Percentiles rank a stretch among this genome's conserved stretches.
phyloP scores from a whole-genome alignment of 2,329 filamentous ascomycete genomes.

The Stemphylium beticola region DNA sequence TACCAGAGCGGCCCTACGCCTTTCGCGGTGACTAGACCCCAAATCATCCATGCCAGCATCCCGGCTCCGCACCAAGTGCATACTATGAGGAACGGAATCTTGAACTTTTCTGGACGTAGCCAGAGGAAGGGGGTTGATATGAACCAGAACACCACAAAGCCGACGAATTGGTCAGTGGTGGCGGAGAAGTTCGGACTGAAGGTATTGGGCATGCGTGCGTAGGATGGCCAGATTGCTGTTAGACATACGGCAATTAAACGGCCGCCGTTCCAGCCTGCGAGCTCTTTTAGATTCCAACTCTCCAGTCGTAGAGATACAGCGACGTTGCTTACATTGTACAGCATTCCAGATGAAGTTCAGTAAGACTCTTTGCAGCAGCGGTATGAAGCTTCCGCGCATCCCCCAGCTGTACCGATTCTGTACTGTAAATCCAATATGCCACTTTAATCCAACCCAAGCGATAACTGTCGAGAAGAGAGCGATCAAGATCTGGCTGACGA shows the following conservation, averaged over 20 bases:
- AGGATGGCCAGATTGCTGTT: conserved; percentile 47
- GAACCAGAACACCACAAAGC: conserved; percentile 46
- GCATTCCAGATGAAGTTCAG: conserved; percentile 61
- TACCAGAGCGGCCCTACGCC: conserved; percentile 55
- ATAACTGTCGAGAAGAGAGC: conserved; percentile 54
- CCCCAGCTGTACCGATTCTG: conserved; percentile 60
- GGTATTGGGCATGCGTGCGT: conserved; percentile 43
- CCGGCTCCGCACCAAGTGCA: conserved; percentile 53
- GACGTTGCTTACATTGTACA: conserved; percentile 51
- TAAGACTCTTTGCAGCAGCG: conserved; percentile 55
- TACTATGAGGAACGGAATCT: conserved; percentile 54
- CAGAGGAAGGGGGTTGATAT: conserved; percentile 54
- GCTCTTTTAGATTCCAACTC: background rate
- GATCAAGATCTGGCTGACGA: conserved; percentile 53
- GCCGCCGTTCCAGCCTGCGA: conserved; percentile 46
- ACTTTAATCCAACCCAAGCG: conserved; percentile 57
- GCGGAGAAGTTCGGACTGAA: conserved; percentile 43
- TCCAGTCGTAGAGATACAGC: too few relatives aligned
- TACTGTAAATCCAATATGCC: conserved; percentile 59
- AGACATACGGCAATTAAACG: conserved; percentile 43
- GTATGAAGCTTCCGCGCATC: conserved; percentile 57
- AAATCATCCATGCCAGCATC: conserved; percentile 57
- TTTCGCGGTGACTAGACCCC: conserved; percentile 53
- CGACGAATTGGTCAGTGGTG: conserved; percentile 46
- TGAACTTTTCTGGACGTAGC: conserved; percentile 59